Conservation (phyloP, 2,329 filamentous ascomycete species). For the Coniochaeta sp. region DNA sequence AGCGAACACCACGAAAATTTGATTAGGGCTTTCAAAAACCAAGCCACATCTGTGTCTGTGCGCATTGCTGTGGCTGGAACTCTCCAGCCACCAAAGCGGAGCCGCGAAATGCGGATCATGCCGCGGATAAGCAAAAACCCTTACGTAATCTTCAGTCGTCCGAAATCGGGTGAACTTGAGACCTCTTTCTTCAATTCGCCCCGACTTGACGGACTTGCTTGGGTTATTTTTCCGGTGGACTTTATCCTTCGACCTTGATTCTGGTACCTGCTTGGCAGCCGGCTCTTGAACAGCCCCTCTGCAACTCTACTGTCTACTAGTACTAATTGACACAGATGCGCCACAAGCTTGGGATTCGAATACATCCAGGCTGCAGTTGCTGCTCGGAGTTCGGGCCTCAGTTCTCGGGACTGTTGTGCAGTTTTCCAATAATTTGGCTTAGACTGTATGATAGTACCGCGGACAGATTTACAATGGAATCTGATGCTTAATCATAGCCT, state of each 20-base stretch:
- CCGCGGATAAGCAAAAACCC: no score
- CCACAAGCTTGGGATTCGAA: no score
- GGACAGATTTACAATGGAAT: not conserved
- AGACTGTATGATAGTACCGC: not conserved
- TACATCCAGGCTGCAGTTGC: not conserved
- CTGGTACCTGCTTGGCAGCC: not conserved
- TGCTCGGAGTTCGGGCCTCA: not conserved
- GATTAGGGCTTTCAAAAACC: constrained; percentile 1
- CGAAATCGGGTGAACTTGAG: not conserved
- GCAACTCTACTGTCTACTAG: not conserved
- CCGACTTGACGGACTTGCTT: not conserved
- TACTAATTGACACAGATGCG: no score
- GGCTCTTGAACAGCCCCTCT: not conserved
- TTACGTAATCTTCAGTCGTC: not conserved
- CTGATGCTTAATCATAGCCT: not conserved
- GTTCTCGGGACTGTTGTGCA: not conserved
- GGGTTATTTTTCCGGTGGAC: not conserved
- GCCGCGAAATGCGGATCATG: not conserved
- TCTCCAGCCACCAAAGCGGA: not conserved
- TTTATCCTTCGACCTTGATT: not conserved
- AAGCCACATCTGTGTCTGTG: not conserved
- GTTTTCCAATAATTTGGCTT: not conserved
- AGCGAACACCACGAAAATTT: not conserved
- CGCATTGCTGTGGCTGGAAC: not conserved
- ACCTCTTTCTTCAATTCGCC: not conserved